phyloP scores from a whole-genome alignment of 345 rosid genomes.

The Cardamine occulta region DNA sequence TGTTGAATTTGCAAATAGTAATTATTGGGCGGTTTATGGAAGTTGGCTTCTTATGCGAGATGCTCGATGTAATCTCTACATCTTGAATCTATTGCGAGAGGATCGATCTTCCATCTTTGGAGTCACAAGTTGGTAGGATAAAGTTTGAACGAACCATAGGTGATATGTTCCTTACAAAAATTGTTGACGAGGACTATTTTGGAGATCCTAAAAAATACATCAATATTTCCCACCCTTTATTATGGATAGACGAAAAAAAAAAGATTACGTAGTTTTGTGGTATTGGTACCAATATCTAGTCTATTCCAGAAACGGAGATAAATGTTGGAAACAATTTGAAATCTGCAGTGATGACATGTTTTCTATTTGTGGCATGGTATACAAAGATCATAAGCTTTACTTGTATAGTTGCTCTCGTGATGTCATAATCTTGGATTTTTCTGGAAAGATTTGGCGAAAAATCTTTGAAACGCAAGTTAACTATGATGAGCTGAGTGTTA shows the following conservation, averaged over 20 bases:
- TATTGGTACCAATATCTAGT: not conserved
- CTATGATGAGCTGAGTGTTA: not conserved
- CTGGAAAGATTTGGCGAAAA: not conserved
- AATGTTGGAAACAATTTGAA: not conserved
- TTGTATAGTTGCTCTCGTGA: not conserved
- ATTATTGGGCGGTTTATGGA: constrained; percentile 7
- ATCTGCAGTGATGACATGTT: not conserved
- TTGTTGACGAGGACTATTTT: not conserved
- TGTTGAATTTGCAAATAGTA: not conserved
- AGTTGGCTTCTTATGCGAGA: constrained; percentile 23
- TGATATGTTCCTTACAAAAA: not conserved
- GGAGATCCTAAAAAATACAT: not conserved
- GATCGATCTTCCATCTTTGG: constrained; percentile 3
- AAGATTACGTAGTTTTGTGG: constrained; percentile 9
- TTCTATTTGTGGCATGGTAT: not conserved
- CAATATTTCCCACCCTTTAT: not conserved
- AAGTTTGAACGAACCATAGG: not conserved
- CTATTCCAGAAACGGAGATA: constrained; percentile 6
- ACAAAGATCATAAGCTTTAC: not conserved
- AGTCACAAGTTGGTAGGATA: not conserved
- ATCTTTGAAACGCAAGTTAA: not conserved
- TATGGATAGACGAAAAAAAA: constrained; percentile 19
- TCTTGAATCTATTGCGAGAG: constrained; percentile 5
- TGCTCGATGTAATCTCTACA: not conserved
- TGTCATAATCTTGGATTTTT: constrained; percentile 6